These are phyloP conservation scores for Candida namnaoensis DNA, from an alignment of 805 yeast genomes.

Conservation along the genomic window DNA sequence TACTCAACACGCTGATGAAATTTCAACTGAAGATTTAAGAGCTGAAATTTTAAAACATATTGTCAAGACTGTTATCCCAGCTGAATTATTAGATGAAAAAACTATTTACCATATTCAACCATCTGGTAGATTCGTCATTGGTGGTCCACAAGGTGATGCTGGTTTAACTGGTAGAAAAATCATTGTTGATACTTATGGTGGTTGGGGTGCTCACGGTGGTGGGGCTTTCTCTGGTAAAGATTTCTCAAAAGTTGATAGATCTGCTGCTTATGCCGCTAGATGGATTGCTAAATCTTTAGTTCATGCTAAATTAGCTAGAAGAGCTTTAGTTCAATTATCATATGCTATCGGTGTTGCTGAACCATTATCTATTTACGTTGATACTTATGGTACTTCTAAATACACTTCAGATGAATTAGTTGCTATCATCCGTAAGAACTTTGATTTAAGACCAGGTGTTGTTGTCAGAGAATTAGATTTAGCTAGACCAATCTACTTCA, in stretches of 20 bases:
- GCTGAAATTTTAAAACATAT: slow-evolving; percentile 67
- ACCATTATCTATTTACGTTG: slow-evolving; percentile 96
- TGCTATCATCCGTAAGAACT: slow-evolving; percentile 84
- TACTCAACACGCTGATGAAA: slow-evolving; percentile 95
- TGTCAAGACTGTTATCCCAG: slow-evolving; percentile 88
- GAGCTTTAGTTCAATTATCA: slow-evolving; percentile 97
- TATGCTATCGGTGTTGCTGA: slow-evolving; percentile 99
- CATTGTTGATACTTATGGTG: slow-evolving; percentile 99
- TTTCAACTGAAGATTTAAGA: slow-evolving; percentile 91
- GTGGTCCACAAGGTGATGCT: slow-evolving; percentile 99
- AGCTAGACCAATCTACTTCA: slow-evolving; percentile 98
- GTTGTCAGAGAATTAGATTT: slow-evolving; percentile 93
- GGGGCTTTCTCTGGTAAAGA: slow-evolving; percentile 99
- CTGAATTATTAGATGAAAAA: slow-evolving; percentile 82
- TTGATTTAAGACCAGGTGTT: slow-evolving; percentile 99
- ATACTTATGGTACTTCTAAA: slow-evolving; percentile 96
- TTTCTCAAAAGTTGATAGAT: slow-evolving; percentile 98
- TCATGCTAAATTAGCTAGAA: slow-evolving; percentile 88
- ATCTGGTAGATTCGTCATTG: slow-evolving; percentile 98
- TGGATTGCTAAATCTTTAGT: slow-evolving; percentile 99
- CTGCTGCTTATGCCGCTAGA: slow-evolving; percentile 99
- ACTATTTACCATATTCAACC: slow-evolving; percentile 98
- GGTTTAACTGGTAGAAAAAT: slow-evolving; percentile 99
- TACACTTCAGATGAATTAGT: slow-evolving; percentile 86
- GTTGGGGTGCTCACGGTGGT: slow-evolving; percentile 99